Base-by-base conservation (phyloP, 2,329 filamentous ascomycete genomes). In the Cordyceps militaris region DNA sequence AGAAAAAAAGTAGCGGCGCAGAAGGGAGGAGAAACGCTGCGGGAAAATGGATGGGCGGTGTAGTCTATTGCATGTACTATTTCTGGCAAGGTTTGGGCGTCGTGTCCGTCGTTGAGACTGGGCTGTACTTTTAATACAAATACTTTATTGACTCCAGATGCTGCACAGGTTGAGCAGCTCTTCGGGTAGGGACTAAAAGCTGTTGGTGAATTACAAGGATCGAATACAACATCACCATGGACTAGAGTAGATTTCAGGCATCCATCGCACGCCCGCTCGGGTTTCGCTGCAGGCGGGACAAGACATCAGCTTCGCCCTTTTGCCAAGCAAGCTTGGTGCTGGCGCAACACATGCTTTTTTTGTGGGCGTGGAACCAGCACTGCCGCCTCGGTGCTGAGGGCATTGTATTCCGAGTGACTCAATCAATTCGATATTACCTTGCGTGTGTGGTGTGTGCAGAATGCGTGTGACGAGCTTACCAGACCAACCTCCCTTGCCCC, bases 321-420 rank as follows among this genome's bases (percentile, higher is more conserved):
- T 43, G 50, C 50, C 50, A 53, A 53, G 36, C 48, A 40, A n/a
- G 19, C 48, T 38, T 26, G 34, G 3, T 42, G n/a, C 11, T 51
- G 7, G 3, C 28, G 32, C 34, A 24, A 19, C 23, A 34, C 32
- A 40, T 38, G 23, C 19, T 4, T 36, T 36, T 48, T 48, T 40
- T 51, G 48, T 51, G 51, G 51, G 42, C 51, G 51, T 30, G 51
- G 42, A 53, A 54, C 51, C 47, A 53, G 38, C 38, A 53, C 10
- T 43, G 38, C 50, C 38, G 42, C 40, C 30, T 54, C 42, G 51
- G 51, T 21, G 36, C 46, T 11, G n/a, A n/a, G n/a, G n/a, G n/a
- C n/a, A n/a, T n/a, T n/a, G n/a, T n/a, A n/a, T n/a, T n/a, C n/a
- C n/a, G n/a, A 36, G 34, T 16, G 34, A 16, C 14, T n/a, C n/a